Base-by-base conservation (phyloP, 768 basidiomycete genomes). In the Rhizopogon salebrosus region DNA sequence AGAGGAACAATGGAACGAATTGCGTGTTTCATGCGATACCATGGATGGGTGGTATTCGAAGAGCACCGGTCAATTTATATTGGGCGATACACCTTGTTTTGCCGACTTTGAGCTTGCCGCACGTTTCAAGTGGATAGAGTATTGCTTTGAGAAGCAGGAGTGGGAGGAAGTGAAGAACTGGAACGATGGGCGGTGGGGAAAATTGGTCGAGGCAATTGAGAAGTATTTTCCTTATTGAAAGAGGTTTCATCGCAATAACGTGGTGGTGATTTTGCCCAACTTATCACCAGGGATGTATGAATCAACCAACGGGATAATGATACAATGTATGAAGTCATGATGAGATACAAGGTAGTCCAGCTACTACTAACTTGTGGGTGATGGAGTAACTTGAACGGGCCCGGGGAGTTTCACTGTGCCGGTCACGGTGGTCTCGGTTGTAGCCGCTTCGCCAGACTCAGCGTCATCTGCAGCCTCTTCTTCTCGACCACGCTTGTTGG, bases 401-500 rank as follows among this genome's bases (percentile, higher is more conserved):
- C n/a, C 60, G 22, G 69, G 69, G 3, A 74, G 72, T 52, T 72
- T 67, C 10, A 26, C 43, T 23, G 54, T 59, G 31, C 76, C 75
- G 39, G 39, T 3, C 7, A 48, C 65, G 2, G 34, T 54, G 3
- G 80, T 36, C 23, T 79, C 42, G 82, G 80, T 62, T 85, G 87
- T 49, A 85, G 54, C 41, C 87, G 80, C 62, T 89, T 88, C 0
- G 79, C 83, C 29, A 87, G 70, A n/a, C n/a, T n/a, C n/a, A 9
- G 84, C 79, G 59, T 83, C 82, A 18, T 83, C 83, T 0, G n/a
- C 64, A 20, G 20, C 61, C 23, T 71, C 73, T 27, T 83, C 82
- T 56, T 89, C 86, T 38, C 85, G 75, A 31, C 80, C 75, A 24
- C 86, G 79, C 58, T 89, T 89, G 29, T 59, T 69, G 13, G 84